Percentiles rank a stretch among this genome's conserved stretches.
Conservation (phyloP, 768 basidiomycete species). For the Boletus rubescentipes region DNA sequence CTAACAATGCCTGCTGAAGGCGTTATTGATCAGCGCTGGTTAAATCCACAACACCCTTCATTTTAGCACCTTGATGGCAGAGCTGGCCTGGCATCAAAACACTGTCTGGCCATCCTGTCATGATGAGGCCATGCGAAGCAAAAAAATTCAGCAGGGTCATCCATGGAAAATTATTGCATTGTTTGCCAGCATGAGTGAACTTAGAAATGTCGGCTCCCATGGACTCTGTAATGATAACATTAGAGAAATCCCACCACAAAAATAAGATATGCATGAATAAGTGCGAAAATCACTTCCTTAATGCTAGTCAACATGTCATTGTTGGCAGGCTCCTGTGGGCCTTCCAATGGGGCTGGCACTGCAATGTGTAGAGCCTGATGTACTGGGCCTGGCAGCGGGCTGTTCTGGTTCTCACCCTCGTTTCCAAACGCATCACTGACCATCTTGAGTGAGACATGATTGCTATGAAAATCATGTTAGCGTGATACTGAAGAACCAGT, state of each 20-base stretch:
- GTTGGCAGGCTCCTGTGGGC: background rate
- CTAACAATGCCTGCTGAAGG: background rate
- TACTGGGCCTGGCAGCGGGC: too few relatives aligned
- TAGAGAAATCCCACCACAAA: too few relatives aligned
- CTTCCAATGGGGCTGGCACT: background rate
- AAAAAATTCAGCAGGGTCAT: background rate
- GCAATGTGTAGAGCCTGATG: too few relatives aligned
- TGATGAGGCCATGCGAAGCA: background rate
- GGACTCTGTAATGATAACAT: too few relatives aligned
- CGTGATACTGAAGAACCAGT: too few relatives aligned
- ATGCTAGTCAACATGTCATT: background rate
- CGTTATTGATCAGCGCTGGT: background rate
- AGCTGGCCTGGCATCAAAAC: constrained; percentile 2
- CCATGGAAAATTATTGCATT: background rate
- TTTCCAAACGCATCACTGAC: background rate
- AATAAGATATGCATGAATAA: background rate
- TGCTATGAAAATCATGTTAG: background rate
- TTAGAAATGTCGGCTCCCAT: background rate
- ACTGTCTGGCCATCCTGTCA: background rate
- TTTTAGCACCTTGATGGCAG: background rate
- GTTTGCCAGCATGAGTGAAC: too few relatives aligned
- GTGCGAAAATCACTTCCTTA: background rate
- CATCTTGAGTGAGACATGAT: constrained; percentile 2
- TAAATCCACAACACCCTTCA: background rate
- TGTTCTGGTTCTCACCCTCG: too few relatives aligned